Conservation (phyloP, 2,329 filamentous ascomycete genomes). For the Tetracladium maxilliforme region DNA sequence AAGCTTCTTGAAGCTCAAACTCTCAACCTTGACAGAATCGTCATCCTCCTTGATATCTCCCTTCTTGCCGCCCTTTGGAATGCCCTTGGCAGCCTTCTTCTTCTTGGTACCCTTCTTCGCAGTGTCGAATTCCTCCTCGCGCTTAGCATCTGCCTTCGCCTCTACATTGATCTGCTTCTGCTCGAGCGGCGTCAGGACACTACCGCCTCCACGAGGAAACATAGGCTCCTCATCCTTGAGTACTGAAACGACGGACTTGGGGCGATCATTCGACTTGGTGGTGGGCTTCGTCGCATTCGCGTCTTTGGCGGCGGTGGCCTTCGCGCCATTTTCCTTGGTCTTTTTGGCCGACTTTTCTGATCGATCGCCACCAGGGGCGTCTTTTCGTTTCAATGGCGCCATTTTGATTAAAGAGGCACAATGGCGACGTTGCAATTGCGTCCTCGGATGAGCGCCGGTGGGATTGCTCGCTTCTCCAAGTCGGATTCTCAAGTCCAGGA, state of each 20-base stretch:
- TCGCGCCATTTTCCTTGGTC: conserved; percentile 2
- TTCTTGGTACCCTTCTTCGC: conserved; percentile 31
- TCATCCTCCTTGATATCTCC: conserved; percentile 29
- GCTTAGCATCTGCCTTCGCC: conserved; percentile 80
- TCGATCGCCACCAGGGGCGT: too few relatives aligned
- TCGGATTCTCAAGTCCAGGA: too few relatives aligned
- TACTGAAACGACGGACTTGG: conserved; percentile 20
- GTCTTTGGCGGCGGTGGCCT: conserved; percentile 3
- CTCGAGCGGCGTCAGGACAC: conserved; percentile 81
- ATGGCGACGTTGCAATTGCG: background rate
- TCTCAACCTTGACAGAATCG: conserved; percentile 58
- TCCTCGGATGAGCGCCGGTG: too few relatives aligned
- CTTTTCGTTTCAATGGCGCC: conserved; percentile 16
- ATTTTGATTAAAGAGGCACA: conserved; percentile 6
- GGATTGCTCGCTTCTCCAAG: too few relatives aligned
- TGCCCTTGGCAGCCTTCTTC: conserved; percentile 35
- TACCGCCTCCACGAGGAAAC: conserved; percentile 86
- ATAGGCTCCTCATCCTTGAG: conserved; percentile 69
- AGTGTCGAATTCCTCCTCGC: conserved; percentile 55
- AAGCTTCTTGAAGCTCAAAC: conserved; percentile 79
- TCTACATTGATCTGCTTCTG: conserved; percentile 94
- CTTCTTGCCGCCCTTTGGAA: conserved; percentile 36
- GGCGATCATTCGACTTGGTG: conserved; percentile 13
- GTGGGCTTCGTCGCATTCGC: conserved; percentile 7
- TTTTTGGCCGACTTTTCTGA: conserved; percentile 9